Base-by-base conservation (phyloP, 768 basidiomycete species). In the Rhodotorula kratochvilovae region DNA sequence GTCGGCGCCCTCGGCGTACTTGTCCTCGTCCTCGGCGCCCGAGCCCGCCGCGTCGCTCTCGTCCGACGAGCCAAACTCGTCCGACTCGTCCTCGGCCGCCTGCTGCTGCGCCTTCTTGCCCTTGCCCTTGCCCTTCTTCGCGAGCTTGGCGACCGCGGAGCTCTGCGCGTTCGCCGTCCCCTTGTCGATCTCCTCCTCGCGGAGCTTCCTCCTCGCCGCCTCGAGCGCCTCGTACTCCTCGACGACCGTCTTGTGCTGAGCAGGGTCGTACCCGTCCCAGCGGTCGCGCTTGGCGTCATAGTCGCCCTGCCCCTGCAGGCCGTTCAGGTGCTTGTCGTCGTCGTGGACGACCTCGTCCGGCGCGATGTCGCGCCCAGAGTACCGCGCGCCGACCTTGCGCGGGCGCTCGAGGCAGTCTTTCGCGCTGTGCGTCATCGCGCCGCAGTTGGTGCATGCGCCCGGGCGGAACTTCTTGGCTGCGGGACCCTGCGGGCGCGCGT, bases 381-480 rank as follows among this genome's bases (percentile, higher is more conserved):
- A 98, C 81, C 88, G 96, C 60, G 96, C 96, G 54, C 95, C 95
- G 79, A 91, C 91, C 84, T 91, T 93, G 68, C 96, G 87, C 50
- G 96, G 96, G 68, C 96, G 88, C 81, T 99, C 96, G 58, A 98
- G 85, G 81, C 96, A 99, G 79, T 99, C 96, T 78, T 86, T 83
- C 70, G 84, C 86, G 80, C 90, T 89, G 83, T 99, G 96, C 0
- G 92, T 91, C 85, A 97, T 89, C 27, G 96, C 90, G 68, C 96
- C 96, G 75, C 96, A 99, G 79, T 99, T 99, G 83, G 97, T 94
- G 83, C 96, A 99, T 39, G 96, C 96, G 45, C 96, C 96, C 79
- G 95, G 94, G 74, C 96, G 87, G 79, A 89, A 99, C 81, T 98
- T 98, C 80, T 92, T 96, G 39, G 95, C 91, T 5, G 92, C 92